Percentiles rank a stretch among this genome's conserved stretches.
Evolutionary conservation across 2,329 filamentous ascomycete genomes (phyloP).

Genomic region (Verticillium nubilum): DNA sequence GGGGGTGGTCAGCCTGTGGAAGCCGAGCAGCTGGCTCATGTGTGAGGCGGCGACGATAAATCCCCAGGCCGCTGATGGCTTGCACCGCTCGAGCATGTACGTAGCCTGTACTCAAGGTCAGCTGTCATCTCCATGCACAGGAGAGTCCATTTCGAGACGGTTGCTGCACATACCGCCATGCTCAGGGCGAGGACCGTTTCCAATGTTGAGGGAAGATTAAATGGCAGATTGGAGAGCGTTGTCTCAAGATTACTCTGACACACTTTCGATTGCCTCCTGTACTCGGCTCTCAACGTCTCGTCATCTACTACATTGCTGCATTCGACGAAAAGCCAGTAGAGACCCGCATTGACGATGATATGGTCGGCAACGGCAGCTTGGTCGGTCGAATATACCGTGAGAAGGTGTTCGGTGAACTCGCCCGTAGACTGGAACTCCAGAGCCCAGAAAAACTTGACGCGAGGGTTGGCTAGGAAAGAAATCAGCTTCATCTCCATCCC

Average conservation of each 20-base stretch:
- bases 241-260: constrained; percentile 16
- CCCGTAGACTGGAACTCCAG: constrained; percentile 2
- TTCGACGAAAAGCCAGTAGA: constrained; percentile 15
- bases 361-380: constrained; percentile 10
- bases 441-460: constrained; percentile 4
- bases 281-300: constrained; percentile 6
- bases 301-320: constrained; percentile 7
- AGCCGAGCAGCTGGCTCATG: constrained; percentile 14
- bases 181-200: constrained; percentile 13
- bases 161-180: constrained; percentile 12
- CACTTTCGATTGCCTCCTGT: constrained; percentile 7
- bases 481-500: background rate
- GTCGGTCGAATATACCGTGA: constrained; percentile 14
- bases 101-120: constrained; percentile 2
- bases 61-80: constrained; percentile 15
- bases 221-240: constrained; percentile 12
- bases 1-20: constrained; percentile 11
- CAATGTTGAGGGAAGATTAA: constrained; percentile 12
- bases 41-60: constrained; percentile 15
- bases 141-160: background rate
- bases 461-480: background rate
- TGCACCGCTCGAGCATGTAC: constrained; percentile 15
- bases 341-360: constrained; percentile 14
- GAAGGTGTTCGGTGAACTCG: constrained; percentile 13
- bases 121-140: background rate